A percentile compares a stretch with the other conserved stretches of the same genome.
Evolutionary conservation across 108 stramenopile genomes (phyloP).

Genomic region (Skeletonema potamos): DNA sequence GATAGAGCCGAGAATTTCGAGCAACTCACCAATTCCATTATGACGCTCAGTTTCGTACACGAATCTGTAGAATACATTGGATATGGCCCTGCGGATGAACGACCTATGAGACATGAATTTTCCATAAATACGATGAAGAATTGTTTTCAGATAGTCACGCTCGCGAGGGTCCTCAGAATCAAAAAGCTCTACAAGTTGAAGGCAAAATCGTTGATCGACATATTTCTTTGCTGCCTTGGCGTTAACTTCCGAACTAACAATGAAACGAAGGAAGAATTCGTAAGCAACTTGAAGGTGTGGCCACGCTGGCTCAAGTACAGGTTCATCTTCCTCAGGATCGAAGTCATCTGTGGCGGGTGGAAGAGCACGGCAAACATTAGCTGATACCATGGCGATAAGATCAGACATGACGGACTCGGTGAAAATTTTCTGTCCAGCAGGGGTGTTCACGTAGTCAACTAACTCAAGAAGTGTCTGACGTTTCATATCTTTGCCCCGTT

Average conservation of each 20-base stretch:
- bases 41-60: constrained; percentile 97
- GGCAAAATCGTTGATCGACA: constrained; percentile 93
- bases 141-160: constrained; percentile 99
- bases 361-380: constrained; percentile 96
- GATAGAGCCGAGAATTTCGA: constrained; percentile 98
- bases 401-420: constrained; percentile 94
- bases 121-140: constrained; percentile 98
- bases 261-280: constrained; percentile 98
- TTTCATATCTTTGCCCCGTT: constrained; percentile 94
- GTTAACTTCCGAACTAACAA: constrained; percentile 94
- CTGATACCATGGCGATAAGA: constrained; percentile 88
- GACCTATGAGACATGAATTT: constrained; percentile 99
- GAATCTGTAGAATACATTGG: constrained; percentile 96
- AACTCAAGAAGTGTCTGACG: constrained; percentile 96
- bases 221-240: constrained; percentile 99
- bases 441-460: constrained; percentile 97
- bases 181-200: constrained; percentile 96
- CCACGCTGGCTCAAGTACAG: constrained; percentile 96
- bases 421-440: constrained; percentile 98
- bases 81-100: constrained; percentile 96
- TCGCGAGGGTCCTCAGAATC: constrained; percentile 99
- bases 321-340: constrained; percentile 99
- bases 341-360: constrained; percentile 98
- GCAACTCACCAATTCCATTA: constrained; percentile 97
- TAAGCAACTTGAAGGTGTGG: constrained; percentile 99